Percentiles rank a stretch among this genome's conserved stretches.
Evolutionary conservation across 75 land plant genomes (phyloP).

Genomic region (Isoetes taiwanensis): DNA sequence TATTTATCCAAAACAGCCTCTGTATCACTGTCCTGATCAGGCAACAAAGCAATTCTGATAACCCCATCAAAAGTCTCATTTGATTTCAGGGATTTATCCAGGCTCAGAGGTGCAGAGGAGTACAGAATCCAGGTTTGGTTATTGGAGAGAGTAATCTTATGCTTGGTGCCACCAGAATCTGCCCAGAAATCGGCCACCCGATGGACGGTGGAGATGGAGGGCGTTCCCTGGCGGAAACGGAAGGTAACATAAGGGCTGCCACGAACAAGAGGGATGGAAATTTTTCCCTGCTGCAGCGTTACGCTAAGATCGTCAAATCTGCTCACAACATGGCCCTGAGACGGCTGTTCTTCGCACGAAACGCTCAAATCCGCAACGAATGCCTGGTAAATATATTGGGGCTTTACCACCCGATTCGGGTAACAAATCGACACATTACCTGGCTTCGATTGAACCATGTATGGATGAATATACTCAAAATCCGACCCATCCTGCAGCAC

Average conservation of each 20-base stretch:
- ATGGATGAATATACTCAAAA: slow-evolving; percentile 29
- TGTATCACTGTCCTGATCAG: not conserved
- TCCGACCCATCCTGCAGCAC: slow-evolving; percentile 16
- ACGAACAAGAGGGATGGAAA: slow-evolving; percentile 50
- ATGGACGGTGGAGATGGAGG: slow-evolving; percentile 43
- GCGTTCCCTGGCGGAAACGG: slow-evolving; percentile 7
- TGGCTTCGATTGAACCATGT: slow-evolving; percentile 9
- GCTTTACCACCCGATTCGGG: slow-evolving; percentile 8
- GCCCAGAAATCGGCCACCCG: slow-evolving; percentile 29
- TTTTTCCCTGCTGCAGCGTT: slow-evolving; percentile 8
- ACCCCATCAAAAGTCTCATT: slow-evolving; percentile 39
- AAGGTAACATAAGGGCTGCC: slow-evolving; percentile 73
- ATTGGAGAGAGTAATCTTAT: slow-evolving; percentile 42
- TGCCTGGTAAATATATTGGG: slow-evolving; percentile 9
- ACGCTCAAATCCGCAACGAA: slow-evolving; percentile 16
- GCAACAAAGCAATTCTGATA: slow-evolving; percentile 41
- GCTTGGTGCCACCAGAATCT: slow-evolving; percentile 38
- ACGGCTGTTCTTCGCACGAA: too few relatives aligned
- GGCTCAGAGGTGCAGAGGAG: slow-evolving; percentile 29
- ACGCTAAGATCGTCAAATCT: slow-evolving; percentile 24
- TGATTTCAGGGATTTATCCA: slow-evolving; percentile 17
- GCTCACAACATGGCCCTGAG: slow-evolving; percentile 11
- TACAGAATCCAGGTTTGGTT: slow-evolving; percentile 65
- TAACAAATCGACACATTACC: slow-evolving; percentile 21
- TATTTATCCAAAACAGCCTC: slow-evolving; percentile 56